phyloP scores from a whole-genome alignment of 768 basidiomycete species.

The Xerocomellus dryophilus region DNA sequence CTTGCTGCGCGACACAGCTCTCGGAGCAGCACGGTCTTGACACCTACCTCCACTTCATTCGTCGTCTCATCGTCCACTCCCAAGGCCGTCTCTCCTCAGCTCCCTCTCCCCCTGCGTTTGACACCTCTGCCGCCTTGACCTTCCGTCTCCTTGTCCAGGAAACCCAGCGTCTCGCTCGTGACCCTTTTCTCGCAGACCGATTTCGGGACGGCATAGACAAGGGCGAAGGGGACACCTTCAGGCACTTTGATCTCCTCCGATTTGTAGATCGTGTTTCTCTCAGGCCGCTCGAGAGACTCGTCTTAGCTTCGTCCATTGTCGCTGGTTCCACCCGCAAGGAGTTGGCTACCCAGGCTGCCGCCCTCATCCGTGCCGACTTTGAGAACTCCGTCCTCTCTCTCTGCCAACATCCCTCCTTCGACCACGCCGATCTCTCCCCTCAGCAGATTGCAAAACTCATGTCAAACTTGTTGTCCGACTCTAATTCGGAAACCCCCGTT shows the following conservation, averaged over 20 bases:
- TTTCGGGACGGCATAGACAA: constrained; percentile 89
- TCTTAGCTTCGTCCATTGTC: constrained; percentile 72
- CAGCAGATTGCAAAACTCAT: constrained; percentile 76
- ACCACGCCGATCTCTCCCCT: constrained; percentile 74
- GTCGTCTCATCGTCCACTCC: constrained; percentile 88
- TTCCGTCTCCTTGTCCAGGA: constrained; percentile 87
- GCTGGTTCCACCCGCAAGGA: constrained; percentile 60
- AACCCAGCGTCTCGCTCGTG: constrained; percentile 83
- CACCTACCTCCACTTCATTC: constrained; percentile 96
- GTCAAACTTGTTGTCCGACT: constrained; percentile 73
- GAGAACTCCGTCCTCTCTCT: constrained; percentile 74
- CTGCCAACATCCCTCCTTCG: constrained; percentile 78
- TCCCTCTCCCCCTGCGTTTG: constrained; percentile 61
- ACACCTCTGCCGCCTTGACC: constrained; percentile 73
- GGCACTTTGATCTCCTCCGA: constrained; percentile 78
- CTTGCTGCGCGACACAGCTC: constrained; percentile 52
- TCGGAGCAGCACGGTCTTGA: constrained; percentile 96
- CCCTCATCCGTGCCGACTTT: constrained; percentile 72
- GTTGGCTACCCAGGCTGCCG: constrained; percentile 55
- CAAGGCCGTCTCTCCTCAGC: constrained; percentile 64
- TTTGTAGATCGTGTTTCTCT: constrained; percentile 82
- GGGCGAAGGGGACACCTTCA: constrained; percentile 80
- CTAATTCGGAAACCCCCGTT: constrained; percentile 63
- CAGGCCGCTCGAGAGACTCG: constrained; percentile 73
- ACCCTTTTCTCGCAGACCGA: constrained; percentile 86